These are phyloP conservation scores for Myxozyma udenii DNA, from an alignment of 805 yeast species.

Conservation along the genomic window DNA sequence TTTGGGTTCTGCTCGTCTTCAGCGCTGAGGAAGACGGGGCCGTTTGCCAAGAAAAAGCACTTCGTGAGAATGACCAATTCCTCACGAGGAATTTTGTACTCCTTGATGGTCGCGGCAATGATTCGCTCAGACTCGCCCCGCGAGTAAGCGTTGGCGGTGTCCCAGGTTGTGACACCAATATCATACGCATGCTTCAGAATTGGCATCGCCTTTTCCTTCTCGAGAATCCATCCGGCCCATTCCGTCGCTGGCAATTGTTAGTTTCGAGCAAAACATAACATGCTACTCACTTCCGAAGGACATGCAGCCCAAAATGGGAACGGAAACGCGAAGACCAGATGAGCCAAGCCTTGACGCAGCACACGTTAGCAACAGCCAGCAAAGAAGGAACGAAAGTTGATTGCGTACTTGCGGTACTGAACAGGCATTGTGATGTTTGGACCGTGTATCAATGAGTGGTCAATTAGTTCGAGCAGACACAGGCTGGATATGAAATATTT, in stretches of 20 bases:
- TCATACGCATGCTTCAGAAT: slow-evolving; percentile 25
- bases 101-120: slow-evolving; percentile 53
- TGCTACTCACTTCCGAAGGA: slow-evolving; percentile 19
- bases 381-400: not conserved
- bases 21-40: slow-evolving; percentile 27
- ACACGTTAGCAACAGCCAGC: not conserved
- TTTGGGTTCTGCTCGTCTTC: slow-evolving; percentile 31
- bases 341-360: slow-evolving; percentile 20
- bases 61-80: slow-evolving; percentile 55
- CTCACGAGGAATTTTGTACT: slow-evolving; percentile 52
- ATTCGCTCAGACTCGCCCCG: slow-evolving; percentile 44
- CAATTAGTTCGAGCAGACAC: too few relatives aligned
- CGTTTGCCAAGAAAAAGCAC: slow-evolving; percentile 3
- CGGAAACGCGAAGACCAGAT: slow-evolving; percentile 15
- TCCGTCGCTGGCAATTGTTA: slow-evolving; percentile 3
- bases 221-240: slow-evolving; percentile 21
- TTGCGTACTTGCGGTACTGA: slow-evolving; percentile 5
- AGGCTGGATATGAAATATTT: too few relatives aligned
- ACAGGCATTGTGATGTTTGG: too few relatives aligned
- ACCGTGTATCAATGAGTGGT: too few relatives aligned
- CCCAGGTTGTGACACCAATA: slow-evolving; percentile 44
- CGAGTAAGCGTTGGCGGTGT: slow-evolving; percentile 47
- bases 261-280: too few relatives aligned
- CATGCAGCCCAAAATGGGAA: slow-evolving; percentile 23
- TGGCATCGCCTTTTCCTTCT: slow-evolving; percentile 19